Evolutionary conservation across 495 filamentous ascomycete species (phyloP).

Genomic region (Zalerion maritima): DNA sequence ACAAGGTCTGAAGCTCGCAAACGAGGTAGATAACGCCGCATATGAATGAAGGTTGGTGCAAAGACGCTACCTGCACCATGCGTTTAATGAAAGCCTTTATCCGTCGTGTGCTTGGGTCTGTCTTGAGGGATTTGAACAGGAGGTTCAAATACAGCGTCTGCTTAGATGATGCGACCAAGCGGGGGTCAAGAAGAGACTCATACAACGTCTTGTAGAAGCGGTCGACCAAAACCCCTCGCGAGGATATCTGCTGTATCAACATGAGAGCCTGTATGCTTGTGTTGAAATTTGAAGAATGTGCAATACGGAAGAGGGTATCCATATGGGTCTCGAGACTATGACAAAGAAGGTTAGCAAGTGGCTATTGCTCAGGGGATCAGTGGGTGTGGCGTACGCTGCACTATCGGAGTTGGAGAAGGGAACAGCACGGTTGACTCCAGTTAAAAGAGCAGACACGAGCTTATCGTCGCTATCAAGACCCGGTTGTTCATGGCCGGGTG

Average conservation of each 20-base stretch:
- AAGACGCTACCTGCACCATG: slow-evolving; percentile 65
- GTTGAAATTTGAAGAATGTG: slow-evolving; percentile 97
- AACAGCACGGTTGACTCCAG: slow-evolving; percentile 89
- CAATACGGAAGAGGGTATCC: slow-evolving; percentile 85
- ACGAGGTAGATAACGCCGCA: slow-evolving; percentile 81
- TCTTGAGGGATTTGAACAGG: slow-evolving; percentile 72
- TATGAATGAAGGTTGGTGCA: slow-evolving; percentile 87
- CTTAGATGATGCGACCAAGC: slow-evolving; percentile 79
- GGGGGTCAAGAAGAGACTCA: slow-evolving; percentile 82
- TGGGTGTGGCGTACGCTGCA: slow-evolving; percentile 35
- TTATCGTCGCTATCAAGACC: slow-evolving; percentile 69
- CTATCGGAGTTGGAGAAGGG: slow-evolving; percentile 77
- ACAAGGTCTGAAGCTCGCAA: slow-evolving; percentile 59
- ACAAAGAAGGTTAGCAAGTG: slow-evolving; percentile 1
- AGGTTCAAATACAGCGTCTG: slow-evolving; percentile 91
- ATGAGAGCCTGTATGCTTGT: slow-evolving; percentile 92
- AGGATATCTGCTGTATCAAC: slow-evolving; percentile 80
- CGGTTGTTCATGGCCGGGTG: slow-evolving; percentile 35
- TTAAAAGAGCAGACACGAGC: slow-evolving; percentile 75
- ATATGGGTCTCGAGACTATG: slow-evolving; percentile 68
- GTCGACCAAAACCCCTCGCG: slow-evolving; percentile 63
- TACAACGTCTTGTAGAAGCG: slow-evolving; percentile 92
- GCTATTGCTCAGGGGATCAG: background rate
- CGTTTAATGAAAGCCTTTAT: slow-evolving; percentile 93
- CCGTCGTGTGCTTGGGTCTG: slow-evolving; percentile 70